Conservation (phyloP, 495 filamentous ascomycete species). For the Podospora conica region DNA sequence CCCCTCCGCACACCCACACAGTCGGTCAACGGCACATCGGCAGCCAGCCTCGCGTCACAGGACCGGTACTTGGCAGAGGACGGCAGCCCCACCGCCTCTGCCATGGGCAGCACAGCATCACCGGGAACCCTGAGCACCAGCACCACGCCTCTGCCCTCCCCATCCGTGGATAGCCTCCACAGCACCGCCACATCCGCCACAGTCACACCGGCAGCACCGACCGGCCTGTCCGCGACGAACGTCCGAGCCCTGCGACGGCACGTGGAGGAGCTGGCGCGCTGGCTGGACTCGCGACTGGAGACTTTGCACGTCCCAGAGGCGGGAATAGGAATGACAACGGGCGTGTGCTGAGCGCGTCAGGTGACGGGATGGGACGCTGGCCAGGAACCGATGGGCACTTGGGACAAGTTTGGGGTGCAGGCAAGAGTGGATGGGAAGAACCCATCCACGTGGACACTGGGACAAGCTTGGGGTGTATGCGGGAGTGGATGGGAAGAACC, state of each 20-base stretch:
- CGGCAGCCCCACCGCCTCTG: not conserved
- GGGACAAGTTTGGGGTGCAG: not conserved
- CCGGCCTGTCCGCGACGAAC: conserved; percentile 22
- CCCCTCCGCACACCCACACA: not conserved
- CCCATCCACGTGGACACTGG: not conserved
- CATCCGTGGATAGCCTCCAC: not conserved
- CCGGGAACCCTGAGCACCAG: not conserved
- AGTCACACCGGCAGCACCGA: conserved; percentile 16
- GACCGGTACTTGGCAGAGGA: not conserved
- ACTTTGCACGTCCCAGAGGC: conserved; percentile 37
- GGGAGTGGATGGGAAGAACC: too few relatives aligned
- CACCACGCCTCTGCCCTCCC: not conserved
- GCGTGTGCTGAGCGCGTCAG: not conserved
- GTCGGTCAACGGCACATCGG: not conserved
- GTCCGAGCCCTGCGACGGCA: conserved; percentile 39
- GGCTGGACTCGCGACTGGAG: conserved; percentile 40
- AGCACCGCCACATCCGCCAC: conserved; percentile 18
- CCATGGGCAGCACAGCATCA: not conserved
- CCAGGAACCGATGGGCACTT: not conserved
- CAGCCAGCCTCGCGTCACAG: not conserved
- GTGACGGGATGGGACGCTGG: not conserved
- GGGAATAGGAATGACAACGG: conserved; percentile 14
- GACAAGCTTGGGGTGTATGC: not conserved
- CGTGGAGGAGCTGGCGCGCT: conserved; percentile 42
- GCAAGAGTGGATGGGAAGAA: too few relatives aligned